These are phyloP conservation scores for Cercospora sp. DNA, from an alignment of 2,329 filamentous ascomycete genomes.

Conservation along the genomic window DNA sequence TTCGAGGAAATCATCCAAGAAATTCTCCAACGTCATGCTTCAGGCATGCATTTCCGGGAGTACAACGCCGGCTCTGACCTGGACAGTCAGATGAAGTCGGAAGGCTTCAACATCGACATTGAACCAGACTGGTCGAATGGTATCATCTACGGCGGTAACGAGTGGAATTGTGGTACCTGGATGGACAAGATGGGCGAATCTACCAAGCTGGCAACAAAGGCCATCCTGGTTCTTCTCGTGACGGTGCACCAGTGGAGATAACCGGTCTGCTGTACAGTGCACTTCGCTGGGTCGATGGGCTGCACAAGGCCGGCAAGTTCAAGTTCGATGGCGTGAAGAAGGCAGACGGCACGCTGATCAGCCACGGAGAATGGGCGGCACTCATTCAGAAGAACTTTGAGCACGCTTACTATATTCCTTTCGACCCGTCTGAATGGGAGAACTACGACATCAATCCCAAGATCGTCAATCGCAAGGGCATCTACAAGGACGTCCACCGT, in stretches of 20 bases:
- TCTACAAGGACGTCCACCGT: constrained; percentile 96
- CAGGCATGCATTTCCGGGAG: constrained; percentile 87
- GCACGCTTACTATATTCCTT: constrained; percentile 83
- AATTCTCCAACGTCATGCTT: constrained; percentile 85
- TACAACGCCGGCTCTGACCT: constrained; percentile 87
- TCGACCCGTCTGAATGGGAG: constrained; percentile 66
- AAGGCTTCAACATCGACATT: constrained; percentile 90
- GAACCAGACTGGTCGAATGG: constrained; percentile 89
- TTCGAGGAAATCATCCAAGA: constrained; percentile 91
- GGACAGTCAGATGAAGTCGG: constrained; percentile 88
- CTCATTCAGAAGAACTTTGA: constrained; percentile 87
- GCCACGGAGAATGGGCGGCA: constrained; percentile 75
- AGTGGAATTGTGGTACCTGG: constrained; percentile 96
- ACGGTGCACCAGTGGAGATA: constrained; percentile 93
- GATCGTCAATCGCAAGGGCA: constrained; percentile 85
- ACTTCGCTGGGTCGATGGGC: constrained; percentile 72
- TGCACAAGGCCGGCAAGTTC: constrained; percentile 70
- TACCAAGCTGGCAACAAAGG: constrained; percentile 88
- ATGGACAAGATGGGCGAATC: constrained; percentile 99
- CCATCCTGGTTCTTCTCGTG: constrained; percentile 90
- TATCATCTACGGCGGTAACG: constrained; percentile 90
- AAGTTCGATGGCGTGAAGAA: constrained; percentile 69
- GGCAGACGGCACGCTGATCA: constrained; percentile 55
- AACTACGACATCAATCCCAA: constrained; percentile 77
- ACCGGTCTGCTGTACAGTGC: constrained; percentile 90